Evolutionary conservation across 495 filamentous ascomycete genomes (phyloP), one percentile per base, ranked within the genome.

Genomic region (Podospora sp.): DNA sequence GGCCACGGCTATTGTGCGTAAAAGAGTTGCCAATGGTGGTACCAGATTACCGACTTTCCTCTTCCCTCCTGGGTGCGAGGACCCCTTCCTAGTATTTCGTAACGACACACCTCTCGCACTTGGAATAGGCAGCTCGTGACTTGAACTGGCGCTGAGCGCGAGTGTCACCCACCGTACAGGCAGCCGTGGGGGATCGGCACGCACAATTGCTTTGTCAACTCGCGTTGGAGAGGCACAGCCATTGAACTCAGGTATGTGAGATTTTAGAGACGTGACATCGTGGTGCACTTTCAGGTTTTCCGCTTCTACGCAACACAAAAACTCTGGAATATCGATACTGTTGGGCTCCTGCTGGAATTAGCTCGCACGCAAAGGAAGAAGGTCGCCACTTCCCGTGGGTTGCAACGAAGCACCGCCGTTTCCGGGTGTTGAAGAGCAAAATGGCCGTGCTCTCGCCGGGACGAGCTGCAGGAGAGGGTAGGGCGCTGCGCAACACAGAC

Each of bases 251-350:
- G 12, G 9, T 12, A 14, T 14, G 40, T 46, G 40, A 46, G 40
- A 46, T 46, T 46, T 46, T 46, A 46, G 40, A 46, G 40, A 46
- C 40, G 40, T 46, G 40, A 46, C 40, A 46, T 46, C 40, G 40
- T 11, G 16, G 40, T 18, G 40, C 11, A 2, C 16, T 46, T 46
- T 18, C 40, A 46, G 40, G 40, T 46, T 46, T 46, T 46, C 40
- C 11, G 2, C 12, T 46, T 18, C 5, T 46, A 46, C 9, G 40
- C 9, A 14, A 2, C 40, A 2, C 33, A 18, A 11, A 46, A 46
- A 12, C 40, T 46, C 40, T 46, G 40, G 40, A 36, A 36, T 12
- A 18, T 46, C 16, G 40, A 12, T 2, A 2, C 5, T 6, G 40
- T 46, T 46, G 11, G 16, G 12, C 40, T 46, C 40, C 40, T 46